phyloP scores from a whole-genome alignment of 345 rosid genomes.

The Arabidopsis arenosa region DNA sequence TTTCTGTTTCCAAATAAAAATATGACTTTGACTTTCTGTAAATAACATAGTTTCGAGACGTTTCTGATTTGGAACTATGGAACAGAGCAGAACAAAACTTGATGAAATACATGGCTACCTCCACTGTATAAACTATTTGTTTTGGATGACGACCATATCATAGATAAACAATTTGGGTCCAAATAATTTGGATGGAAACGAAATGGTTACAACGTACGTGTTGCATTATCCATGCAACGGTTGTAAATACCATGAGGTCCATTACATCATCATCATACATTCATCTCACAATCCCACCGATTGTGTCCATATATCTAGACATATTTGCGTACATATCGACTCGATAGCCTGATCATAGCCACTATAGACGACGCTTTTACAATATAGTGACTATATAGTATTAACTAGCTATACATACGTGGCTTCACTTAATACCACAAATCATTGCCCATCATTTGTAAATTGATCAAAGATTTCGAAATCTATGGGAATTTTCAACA shows the following conservation, averaged over 20 bases:
- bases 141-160: conserved; percentile 27
- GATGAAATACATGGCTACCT: conserved; percentile 9
- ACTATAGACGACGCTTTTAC: conserved; percentile 11
- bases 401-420: conserved; percentile 17
- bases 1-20: neutral
- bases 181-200: conserved; percentile 29
- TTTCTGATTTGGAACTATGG: conserved; percentile 29
- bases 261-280: conserved; percentile 39
- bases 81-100: conserved; percentile 21
- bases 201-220: conserved; percentile 43
- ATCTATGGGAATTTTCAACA: conserved; percentile 33
- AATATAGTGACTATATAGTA: conserved; percentile 1
- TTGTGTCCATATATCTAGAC: conserved; percentile 15
- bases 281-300: conserved; percentile 42
- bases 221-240: conserved; percentile 38
- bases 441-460: conserved; percentile 21
- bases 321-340: neutral
- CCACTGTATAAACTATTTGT: conserved; percentile 26
- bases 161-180: conserved; percentile 22
- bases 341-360: neutral
- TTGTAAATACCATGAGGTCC: conserved; percentile 38
- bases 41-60: conserved; percentile 19
- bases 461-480: neutral
- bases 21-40: neutral
- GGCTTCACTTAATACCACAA: conserved; percentile 28